Evolutionary conservation across 352 stramenopile species (phyloP), one percentile per base, ranked within the genome.

Genomic region (Pelagophyceae sp.): DNA sequence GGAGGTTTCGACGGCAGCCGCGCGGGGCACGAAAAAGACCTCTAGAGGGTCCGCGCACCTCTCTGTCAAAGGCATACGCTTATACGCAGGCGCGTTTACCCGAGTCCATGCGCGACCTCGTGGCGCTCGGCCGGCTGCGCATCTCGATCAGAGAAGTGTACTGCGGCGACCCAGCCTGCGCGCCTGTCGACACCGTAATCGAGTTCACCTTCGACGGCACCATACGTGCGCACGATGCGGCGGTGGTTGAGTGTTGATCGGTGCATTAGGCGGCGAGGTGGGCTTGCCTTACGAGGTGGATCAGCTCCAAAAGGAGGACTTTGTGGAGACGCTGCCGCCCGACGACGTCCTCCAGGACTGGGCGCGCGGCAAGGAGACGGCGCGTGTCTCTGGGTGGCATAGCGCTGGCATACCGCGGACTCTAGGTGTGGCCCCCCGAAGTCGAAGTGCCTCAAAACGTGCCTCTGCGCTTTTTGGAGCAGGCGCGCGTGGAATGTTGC

Each of bases 331-430:
- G 61, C 19, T 89, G 72, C 86, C 86, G 37, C 84, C 84, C 6
- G n/a, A 71, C 1, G 81, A 90, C 23, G 81, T 89, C n/a, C 71
- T 91, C 1, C 58, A 77, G 72, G 84, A 86, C 35, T 91, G 86
- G 86, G 70, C 81, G 38, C 70, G 69, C 0, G 86, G 86, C 20
- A 82, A 88, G 77, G 83, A 88, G 31, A 83, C n/a, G n/a, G n/a
- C n/a, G n/a, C n/a, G n/a, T n/a, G n/a, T n/a, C n/a, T n/a, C n/a
- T n/a, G n/a, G 50, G 75, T 81, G 40, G 1, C 31, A 3, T 77
- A 80, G 40, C 80, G 84, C 23, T 31, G 50, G 35, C 1, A 72
- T 76, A 23, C 2, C 51, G 74, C 38, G 65, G 71, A 54, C 77
- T 76, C 25, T 38, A 5, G 61, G 50, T 37, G 60, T 63, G 72